Percentiles rank a stretch among this genome's conserved stretches.
These are phyloP conservation scores for Otatea glauca DNA, from an alignment of 176 grass and related monocot species.

Conservation along the genomic window DNA sequence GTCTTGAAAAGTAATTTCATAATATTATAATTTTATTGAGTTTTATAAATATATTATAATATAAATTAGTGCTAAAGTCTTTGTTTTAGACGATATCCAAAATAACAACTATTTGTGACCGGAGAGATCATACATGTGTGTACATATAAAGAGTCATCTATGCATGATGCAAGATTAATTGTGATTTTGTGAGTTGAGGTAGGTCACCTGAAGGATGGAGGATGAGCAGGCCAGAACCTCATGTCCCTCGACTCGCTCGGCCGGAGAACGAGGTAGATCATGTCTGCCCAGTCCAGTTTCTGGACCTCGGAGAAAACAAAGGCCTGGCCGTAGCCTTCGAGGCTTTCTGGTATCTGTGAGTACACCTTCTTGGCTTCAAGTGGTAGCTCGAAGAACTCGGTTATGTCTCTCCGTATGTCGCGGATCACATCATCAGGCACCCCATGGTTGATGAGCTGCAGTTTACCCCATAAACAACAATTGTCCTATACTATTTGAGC, in stretches of 20 bases:
- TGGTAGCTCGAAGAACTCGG: conserved; percentile 34
- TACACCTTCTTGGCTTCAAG: conserved; percentile 29
- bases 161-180: no score
- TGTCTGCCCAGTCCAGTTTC: conserved; percentile 73
- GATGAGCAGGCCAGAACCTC: conserved; percentile 54
- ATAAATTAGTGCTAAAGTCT: no score
- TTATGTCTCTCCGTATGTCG: conserved; percentile 3
- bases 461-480: not conserved
- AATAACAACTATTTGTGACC: no score
- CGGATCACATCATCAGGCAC: conserved; percentile 30
- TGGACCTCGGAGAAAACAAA: conserved; percentile 46
- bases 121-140: no score
- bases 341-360: not conserved
- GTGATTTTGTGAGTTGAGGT: no score
- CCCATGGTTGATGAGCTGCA: conserved; percentile 46
- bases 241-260: conserved; percentile 25
- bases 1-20: no score
- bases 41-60: no score
- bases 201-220: conserved; percentile 33
- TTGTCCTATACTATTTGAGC: no score
- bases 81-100: no score
- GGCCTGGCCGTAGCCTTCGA: conserved; percentile 56
- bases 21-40: no score
- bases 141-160: no score
- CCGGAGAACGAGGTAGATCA: conserved; percentile 35